Conservation (phyloP, 2,329 filamentous ascomycete genomes). For the Pseudopithomyces chartarum region DNA sequence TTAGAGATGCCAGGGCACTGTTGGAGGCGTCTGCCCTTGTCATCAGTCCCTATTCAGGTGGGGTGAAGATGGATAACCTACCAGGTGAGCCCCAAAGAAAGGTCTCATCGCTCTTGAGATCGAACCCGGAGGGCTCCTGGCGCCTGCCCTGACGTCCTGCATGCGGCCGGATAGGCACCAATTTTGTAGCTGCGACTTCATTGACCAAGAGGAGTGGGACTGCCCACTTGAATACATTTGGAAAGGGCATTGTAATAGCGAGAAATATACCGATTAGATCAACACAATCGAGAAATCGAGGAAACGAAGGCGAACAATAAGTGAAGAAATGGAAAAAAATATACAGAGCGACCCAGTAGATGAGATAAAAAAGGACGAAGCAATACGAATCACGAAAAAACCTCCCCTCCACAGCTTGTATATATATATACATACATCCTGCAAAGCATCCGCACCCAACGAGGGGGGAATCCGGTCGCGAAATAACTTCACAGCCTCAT, state of each 20-base stretch:
- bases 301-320: not conserved
- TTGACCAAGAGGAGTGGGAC: constrained; percentile 15
- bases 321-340: not conserved
- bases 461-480: not conserved
- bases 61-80: not conserved
- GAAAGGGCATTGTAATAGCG: constrained; percentile 8
- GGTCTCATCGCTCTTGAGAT: constrained; percentile 17
- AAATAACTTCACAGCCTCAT: not conserved
- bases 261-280: not conserved
- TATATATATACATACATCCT: not conserved
- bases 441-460: not conserved
- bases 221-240: constrained; percentile 2
- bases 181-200: constrained; percentile 4
- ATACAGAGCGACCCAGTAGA: not conserved
- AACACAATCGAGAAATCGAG: not conserved
- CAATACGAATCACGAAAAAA: not conserved
- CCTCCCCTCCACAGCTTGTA: too few species aligned
- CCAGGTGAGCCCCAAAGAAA: constrained; percentile 21
- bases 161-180: constrained; percentile 21
- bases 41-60: not conserved
- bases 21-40: not conserved
- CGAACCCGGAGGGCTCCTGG: constrained; percentile 11
- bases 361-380: not conserved
- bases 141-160: constrained; percentile 12
- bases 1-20: constrained; percentile 20